A percentile compares a stretch with the other conserved stretches of the same genome.
Conservation (phyloP, 164 flowering plant genomes). For the Aristolochia californica region DNA sequence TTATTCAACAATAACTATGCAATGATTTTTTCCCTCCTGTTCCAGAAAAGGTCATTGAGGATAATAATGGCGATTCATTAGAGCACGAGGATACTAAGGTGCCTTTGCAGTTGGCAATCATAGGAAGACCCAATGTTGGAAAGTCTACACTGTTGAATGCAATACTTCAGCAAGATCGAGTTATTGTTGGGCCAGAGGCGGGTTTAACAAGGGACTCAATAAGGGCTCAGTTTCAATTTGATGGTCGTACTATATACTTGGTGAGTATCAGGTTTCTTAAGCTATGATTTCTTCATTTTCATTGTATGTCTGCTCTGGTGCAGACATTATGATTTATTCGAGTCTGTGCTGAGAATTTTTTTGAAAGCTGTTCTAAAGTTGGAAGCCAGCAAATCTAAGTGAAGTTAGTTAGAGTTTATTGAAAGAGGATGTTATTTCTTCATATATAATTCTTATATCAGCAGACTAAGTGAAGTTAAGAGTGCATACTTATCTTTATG, state of each 20-base stretch:
- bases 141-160: slow-evolving; percentile 89
- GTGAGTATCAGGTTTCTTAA: slow-evolving; percentile 20
- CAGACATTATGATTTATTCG: background rate
- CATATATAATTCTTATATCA: no score
- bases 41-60: slow-evolving; percentile 22
- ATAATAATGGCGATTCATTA: slow-evolving; percentile 8
- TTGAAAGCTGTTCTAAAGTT: background rate
- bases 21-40: background rate
- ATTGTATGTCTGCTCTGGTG: background rate
- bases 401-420: no score
- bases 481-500: no score
- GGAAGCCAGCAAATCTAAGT: no score
- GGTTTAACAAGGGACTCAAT: slow-evolving; percentile 95
- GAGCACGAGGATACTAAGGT: slow-evolving; percentile 53
- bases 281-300: background rate
- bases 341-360: background rate
- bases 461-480: no score
- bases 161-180: slow-evolving; percentile 80
- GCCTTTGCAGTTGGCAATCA: slow-evolving; percentile 86
- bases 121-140: slow-evolving; percentile 96
- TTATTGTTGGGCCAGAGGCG: slow-evolving; percentile 90
- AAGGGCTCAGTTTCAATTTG: slow-evolving; percentile 66
- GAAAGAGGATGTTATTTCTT: no score
- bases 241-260: slow-evolving; percentile 65
- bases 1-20: no score